Base-by-base conservation (phyloP, 2,329 filamentous ascomycete genomes). In the Talaromyces sp. region DNA sequence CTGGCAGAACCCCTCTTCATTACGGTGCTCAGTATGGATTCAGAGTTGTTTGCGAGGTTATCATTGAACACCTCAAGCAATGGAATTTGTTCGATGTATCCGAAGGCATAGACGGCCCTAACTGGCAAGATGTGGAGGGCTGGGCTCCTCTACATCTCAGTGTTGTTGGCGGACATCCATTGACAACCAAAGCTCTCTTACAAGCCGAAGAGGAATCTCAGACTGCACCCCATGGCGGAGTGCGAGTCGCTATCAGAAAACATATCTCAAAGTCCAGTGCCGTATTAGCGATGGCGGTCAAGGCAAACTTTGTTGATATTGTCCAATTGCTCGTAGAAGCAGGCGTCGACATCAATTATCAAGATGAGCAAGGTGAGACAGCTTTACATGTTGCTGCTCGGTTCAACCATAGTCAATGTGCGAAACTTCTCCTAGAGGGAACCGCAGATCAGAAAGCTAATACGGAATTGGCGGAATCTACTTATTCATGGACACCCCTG, bases 21-120 rank as follows among this genome's bases (percentile, higher is more conserved):
- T 97, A 97, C 69, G 91, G 91, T 2, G 93, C 94, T 0, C 91
- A 97, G 70, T 96, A 95, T 69, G 94, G 94, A 2, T 91, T 97
- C 65, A 89, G 94, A 3, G 84, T 91, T n/a, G 87, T 97, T 9
- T 96, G 91, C 68, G 83, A 96, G 69, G 81, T 92, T 22, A 83
- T 97, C 64, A 92, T 97, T 77, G 85, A 87, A 62, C 87, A 88
- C 66, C 92, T 99, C 86, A 89, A 93, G 69, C 82, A 86, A 22
- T 97, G 93, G 93, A 84, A 83, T 15, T 86, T 95, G 65, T 96
- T 96, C 67, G 83, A 96, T 67, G 86, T 92, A 28, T 84, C 86
- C 36, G 81, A 91, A 62, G 92, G 92, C 9, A 95, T 99, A 52
- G 93, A 97, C 70, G 89, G 89, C 0, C 81, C 84, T 0, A 81